phyloP scores from a whole-genome alignment of 805 yeast species.

The Wickerhamomyces chambardii region DNA sequence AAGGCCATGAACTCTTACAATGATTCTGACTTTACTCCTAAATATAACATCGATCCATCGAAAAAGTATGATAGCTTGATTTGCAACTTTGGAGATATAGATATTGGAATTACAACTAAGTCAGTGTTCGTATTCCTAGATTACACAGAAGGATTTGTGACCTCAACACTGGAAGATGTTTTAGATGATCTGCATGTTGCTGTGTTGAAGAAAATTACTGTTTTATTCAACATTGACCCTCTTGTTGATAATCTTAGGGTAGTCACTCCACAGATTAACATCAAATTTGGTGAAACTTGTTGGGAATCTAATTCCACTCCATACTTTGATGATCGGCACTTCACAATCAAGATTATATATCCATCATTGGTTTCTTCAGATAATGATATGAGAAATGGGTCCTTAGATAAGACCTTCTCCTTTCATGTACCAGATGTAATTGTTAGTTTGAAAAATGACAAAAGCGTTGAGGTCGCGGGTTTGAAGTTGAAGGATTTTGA shows the following conservation, averaged over 20 bases:
- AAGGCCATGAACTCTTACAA: constrained; percentile 8
- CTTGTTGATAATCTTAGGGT: constrained; percentile 35
- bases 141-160: constrained; percentile 24
- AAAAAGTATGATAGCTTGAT: constrained; percentile 47
- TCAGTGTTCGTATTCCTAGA: constrained; percentile 29
- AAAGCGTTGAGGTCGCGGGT: not conserved
- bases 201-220: constrained; percentile 36
- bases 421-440: constrained; percentile 6
- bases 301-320: constrained; percentile 7
- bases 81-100: constrained; percentile 42
- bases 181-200: constrained; percentile 61
- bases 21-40: constrained; percentile 12
- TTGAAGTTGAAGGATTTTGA: constrained; percentile 8
- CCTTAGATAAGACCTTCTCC: constrained; percentile 6
- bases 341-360: constrained; percentile 4
- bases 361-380: constrained; percentile 16
- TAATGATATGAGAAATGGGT: constrained; percentile 8
- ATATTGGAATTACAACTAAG: constrained; percentile 36
- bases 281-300: constrained; percentile 27
- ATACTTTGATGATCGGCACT: constrained; percentile 7
- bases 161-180: constrained; percentile 33
- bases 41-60: constrained; percentile 23
- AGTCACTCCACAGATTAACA: constrained; percentile 33
- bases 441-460: not conserved
- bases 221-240: constrained; percentile 21